A percentile compares a stretch with the other conserved stretches of the same genome.
These are phyloP conservation scores for Chalciporus piperatus DNA, from an alignment of 768 basidiomycete species.

Conservation along the genomic window DNA sequence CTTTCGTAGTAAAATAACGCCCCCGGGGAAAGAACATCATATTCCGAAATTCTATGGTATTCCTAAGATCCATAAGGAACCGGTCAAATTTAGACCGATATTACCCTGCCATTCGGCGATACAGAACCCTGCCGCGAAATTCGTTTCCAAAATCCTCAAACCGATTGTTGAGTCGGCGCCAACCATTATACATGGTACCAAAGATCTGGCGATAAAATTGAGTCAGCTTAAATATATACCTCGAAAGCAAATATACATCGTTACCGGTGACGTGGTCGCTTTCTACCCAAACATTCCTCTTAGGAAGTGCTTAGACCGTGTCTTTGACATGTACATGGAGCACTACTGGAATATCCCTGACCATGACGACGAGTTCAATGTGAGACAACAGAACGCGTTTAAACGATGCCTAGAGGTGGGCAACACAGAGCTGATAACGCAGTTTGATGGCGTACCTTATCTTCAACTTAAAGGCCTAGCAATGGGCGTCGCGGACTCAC, in stretches of 20 bases:
- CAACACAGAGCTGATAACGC: background rate
- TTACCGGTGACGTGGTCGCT: constrained; percentile 8
- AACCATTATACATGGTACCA: constrained; percentile 2
- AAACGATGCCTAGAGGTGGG: background rate
- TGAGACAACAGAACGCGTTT: background rate
- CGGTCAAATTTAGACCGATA: background rate
- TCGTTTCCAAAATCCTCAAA: constrained; percentile 6
- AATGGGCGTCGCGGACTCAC: constrained; percentile 12
- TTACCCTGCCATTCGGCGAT: background rate
- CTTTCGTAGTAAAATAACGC: background rate
- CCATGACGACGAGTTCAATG: no score
- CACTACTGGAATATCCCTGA: no score
- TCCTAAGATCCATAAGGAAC: constrained; percentile 14
- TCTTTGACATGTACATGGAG: background rate
- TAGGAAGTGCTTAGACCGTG: background rate
- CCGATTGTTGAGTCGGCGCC: constrained; percentile 3
- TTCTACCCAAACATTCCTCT: constrained; percentile 7
- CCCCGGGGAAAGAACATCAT: background rate
- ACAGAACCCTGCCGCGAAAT: constrained; percentile 6
- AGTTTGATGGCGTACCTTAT: background rate
- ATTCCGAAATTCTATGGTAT: constrained; percentile 11
- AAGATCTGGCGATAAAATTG: constrained; percentile 15
- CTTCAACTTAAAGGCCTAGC: constrained; percentile 1
- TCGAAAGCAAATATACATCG: background rate
- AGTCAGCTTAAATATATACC: background rate